Evolutionary conservation across 176 grass and related monocot genomes (phyloP).

Genomic region (Triticum dicoccoides): DNA sequence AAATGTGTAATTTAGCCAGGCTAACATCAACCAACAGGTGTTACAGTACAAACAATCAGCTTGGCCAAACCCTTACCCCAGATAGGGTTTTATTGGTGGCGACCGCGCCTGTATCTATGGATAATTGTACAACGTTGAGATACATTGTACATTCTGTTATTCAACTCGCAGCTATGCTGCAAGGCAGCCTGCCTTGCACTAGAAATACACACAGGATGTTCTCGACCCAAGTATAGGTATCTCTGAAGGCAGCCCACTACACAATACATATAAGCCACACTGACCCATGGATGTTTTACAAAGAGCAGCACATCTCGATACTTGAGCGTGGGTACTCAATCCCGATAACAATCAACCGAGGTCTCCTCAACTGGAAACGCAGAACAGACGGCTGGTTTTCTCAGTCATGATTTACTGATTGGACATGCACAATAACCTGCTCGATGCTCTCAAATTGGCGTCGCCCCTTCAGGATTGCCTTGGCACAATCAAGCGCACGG

Average conservation of each 20-base stretch:
- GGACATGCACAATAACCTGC: conserved; percentile 53
- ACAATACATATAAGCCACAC: background rate
- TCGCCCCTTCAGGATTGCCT: conserved; percentile 68
- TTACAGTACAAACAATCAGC: background rate
- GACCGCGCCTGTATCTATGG: background rate
- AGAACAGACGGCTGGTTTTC: background rate
- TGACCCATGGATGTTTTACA: background rate
- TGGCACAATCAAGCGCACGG: conserved; percentile 62
- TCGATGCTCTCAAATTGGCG: conserved; percentile 44
- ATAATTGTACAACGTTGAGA: background rate
- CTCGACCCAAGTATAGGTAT: background rate
- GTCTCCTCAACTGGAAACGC: background rate
- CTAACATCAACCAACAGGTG: background rate
- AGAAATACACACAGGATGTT: conserved; percentile 9
- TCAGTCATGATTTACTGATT: conserved; percentile 7
- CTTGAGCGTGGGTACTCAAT: background rate
- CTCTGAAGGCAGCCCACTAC: background rate
- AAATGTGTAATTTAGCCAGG: too few relatives aligned
- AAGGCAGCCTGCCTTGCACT: background rate
- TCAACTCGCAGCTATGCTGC: background rate
- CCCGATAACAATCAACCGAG: background rate
- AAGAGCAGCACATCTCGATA: background rate
- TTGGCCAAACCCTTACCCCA: background rate
- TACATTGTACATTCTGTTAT: conserved; percentile 29
- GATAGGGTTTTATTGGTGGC: background rate